Conservation (phyloP, 331 rosid genomes). For the Stylosanthes scabra region DNA sequence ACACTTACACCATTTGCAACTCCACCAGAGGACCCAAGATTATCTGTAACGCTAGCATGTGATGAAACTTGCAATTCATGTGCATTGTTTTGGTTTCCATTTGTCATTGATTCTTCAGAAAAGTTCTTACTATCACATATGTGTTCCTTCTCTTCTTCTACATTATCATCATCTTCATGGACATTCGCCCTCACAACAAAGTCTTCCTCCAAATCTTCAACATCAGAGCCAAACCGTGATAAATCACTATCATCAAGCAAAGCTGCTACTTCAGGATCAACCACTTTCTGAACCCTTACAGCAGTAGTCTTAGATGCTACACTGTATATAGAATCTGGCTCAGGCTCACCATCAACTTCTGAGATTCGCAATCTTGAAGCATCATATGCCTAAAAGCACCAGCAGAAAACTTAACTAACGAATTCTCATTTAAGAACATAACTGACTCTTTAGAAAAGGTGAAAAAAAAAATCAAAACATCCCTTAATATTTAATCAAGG, state of each 20-base stretch:
- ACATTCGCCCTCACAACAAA: constrained; percentile 82
- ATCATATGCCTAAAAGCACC: constrained; percentile 77
- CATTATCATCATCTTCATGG: constrained; percentile 30
- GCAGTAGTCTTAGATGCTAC: constrained; percentile 72
- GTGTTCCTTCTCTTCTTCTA: constrained; percentile 36
- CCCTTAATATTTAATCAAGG: neutral
- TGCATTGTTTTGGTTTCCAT: constrained; percentile 26
- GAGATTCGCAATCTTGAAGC: constrained; percentile 73
- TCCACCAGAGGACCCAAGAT: constrained; percentile 33
- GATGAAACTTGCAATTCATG: constrained; percentile 36
- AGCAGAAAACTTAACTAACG: neutral
- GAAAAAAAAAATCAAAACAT: neutral
- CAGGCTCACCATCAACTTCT: constrained; percentile 44
- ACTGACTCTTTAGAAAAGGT: neutral
- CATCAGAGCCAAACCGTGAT: constrained; percentile 83
- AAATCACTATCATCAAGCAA: constrained; percentile 79
- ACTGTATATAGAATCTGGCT: constrained; percentile 51
- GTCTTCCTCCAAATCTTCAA: constrained; percentile 94
- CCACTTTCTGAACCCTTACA: constrained; percentile 72
- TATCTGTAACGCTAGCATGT: constrained; percentile 31
- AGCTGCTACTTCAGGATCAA: constrained; percentile 88
- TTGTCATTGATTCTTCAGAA: constrained; percentile 31
- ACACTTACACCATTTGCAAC: constrained; percentile 20
- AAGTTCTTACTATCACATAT: constrained; percentile 15
- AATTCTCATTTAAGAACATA: neutral